phyloP scores from a whole-genome alignment of 371 early-diverging fungal species.

The Mortierella sp. region DNA sequence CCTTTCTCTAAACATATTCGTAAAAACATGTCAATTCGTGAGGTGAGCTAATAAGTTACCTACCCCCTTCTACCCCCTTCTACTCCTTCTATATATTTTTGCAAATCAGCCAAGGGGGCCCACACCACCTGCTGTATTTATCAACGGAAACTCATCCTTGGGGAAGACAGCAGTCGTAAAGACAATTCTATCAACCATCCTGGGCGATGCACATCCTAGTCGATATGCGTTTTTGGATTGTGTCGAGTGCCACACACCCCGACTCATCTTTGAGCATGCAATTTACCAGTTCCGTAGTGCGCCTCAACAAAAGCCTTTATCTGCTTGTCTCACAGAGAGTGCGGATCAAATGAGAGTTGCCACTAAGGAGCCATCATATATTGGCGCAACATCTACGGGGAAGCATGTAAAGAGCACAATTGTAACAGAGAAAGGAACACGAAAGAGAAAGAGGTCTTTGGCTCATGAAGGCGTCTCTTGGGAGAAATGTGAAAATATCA shows the following conservation, averaged over 20 bases:
- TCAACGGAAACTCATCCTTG: slow-evolving; percentile 79
- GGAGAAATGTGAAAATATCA: slow-evolving; percentile 71
- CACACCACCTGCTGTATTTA: slow-evolving; percentile 64
- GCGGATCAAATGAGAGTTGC: neutral
- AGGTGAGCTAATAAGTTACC: neutral
- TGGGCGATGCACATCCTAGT: slow-evolving; percentile 35
- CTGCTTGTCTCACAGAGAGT: neutral
- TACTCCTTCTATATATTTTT: neutral
- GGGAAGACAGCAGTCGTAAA: slow-evolving; percentile 81
- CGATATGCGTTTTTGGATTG: slow-evolving; percentile 75
- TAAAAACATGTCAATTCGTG: neutral
- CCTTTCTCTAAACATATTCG: neutral
- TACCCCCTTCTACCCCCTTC: neutral
- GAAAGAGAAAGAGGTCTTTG: slow-evolving; percentile 18
- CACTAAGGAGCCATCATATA: neutral
- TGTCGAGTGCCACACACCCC: slow-evolving; percentile 79
- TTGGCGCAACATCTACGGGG: neutral
- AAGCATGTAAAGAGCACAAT: neutral
- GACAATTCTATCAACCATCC: slow-evolving; percentile 56
- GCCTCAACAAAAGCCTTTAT: slow-evolving; percentile 17
- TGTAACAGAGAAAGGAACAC: neutral
- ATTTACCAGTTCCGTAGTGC: slow-evolving; percentile 72
- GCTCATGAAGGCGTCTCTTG: slow-evolving; percentile 16
- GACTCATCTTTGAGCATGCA: slow-evolving; percentile 81
- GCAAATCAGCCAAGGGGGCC: slow-evolving; percentile 55